A percentile compares a stretch with the other conserved stretches of the same genome.
Conservation (phyloP, 2,329 filamentous ascomycete genomes). For the Xylariaceae sp. region DNA sequence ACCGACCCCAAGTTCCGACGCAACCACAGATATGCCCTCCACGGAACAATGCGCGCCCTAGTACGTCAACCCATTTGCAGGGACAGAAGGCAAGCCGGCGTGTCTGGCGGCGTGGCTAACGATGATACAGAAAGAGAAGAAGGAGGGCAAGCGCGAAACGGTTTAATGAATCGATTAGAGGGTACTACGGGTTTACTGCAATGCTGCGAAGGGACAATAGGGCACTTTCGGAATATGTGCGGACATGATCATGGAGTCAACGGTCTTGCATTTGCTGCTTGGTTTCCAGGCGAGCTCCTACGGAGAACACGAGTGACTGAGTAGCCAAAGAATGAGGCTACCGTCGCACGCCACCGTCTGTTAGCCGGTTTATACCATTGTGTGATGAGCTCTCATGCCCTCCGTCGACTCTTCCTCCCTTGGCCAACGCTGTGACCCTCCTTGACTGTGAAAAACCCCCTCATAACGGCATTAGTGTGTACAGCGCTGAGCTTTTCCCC, state of each 20-base stretch:
- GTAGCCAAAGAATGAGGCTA: slow-evolving; percentile 32
- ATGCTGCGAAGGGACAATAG: slow-evolving; percentile 31
- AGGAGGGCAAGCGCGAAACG: slow-evolving; percentile 88
- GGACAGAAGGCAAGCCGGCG: neutral
- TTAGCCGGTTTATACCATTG: slow-evolving; percentile 5
- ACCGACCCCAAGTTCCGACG: slow-evolving; percentile 99
- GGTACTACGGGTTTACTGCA: slow-evolving; percentile 23
- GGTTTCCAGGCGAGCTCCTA: slow-evolving; percentile 31
- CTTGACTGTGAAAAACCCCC: slow-evolving; percentile 10
- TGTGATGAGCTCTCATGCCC: slow-evolving; percentile 6
- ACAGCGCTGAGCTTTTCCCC: slow-evolving; percentile 42
- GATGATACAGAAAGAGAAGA: slow-evolving; percentile 73
- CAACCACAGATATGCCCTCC: slow-evolving; percentile 99
- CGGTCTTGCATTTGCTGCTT: slow-evolving; percentile 33
- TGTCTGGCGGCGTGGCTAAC: slow-evolving; percentile 19
- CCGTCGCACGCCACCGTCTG: slow-evolving; percentile 24
- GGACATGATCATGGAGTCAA: slow-evolving; percentile 36
- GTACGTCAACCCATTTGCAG: slow-evolving; percentile 52
- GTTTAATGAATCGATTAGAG: slow-evolving; percentile 49
- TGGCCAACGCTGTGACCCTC: neutral
- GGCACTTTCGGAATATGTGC: slow-evolving; percentile 32
- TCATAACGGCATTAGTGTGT: slow-evolving; percentile 47
- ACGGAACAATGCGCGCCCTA: slow-evolving; percentile 97
- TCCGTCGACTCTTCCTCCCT: neutral
- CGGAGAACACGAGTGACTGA: slow-evolving; percentile 30